phyloP scores from a whole-genome alignment of 257 asterid genomes.

The Fraxinus anomala region DNA sequence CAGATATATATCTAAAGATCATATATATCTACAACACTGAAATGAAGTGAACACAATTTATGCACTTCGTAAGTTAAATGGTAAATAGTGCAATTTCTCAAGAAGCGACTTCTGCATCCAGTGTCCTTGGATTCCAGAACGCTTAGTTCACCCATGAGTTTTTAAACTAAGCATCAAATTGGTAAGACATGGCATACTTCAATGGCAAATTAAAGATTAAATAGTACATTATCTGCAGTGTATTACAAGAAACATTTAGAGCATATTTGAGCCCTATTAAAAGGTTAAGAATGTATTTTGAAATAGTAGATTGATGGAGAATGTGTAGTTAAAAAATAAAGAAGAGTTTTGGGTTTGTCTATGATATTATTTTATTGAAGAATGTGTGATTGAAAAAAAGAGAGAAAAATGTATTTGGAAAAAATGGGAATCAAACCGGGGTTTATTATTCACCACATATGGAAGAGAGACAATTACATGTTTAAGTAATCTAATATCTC shows the following conservation, averaged over 20 bases:
- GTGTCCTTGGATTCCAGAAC: neutral
- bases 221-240: neutral
- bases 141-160: neutral
- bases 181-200: neutral
- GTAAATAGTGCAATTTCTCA: neutral
- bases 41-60: neutral
- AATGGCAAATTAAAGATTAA: no score
- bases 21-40: neutral
- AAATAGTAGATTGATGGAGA: no score
- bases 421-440: no score
- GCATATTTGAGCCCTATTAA: no score
- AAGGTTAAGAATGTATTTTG: no score
- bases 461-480: neutral
- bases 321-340: no score
- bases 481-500: neutral
- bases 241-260: no score
- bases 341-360: no score
- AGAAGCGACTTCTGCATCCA: neutral
- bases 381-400: no score
- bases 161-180: neutral
- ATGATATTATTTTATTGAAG: no score
- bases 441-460: neutral
- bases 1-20: neutral
- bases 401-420: no score
- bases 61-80: neutral